Base-by-base conservation (phyloP, 2,329 filamentous ascomycete species). In the Chaetomium globosum region DNA sequence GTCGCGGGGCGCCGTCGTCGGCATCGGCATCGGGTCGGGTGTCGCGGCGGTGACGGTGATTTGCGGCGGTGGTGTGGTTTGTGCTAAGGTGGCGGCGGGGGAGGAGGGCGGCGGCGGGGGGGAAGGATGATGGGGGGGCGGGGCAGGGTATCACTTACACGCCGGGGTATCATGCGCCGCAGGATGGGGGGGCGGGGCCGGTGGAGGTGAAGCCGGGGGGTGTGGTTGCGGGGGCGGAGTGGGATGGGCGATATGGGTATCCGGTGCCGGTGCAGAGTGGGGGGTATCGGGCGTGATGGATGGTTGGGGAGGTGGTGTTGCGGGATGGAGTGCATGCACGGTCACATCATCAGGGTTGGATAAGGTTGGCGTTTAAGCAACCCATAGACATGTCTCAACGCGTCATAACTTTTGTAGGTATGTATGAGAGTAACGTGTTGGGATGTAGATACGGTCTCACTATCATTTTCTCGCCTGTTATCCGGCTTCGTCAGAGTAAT, bases 1-100 rank as follows among this genome's bases (percentile, higher is more conserved):
- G 2, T 69, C 69, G 13, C 64, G 54, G 46, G 65, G 62, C 12
- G 68, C 69, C 1, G 57, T 60, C 21, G 66, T 69, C 9, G 68
- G 67, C 0, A 67, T 71, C 9, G 69, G 62, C 13, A 64, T 68
- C 4, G 68, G 69, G 0, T 61, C 60, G 1, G 66, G 63, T 12
- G 51, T 68, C 2, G 26, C 52, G 0, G 66, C 21, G 8, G 33
- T 71, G 1, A 31, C 58, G 1, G 39, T 69, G 8, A n/a, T 53
- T 53, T 0, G 61, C 13, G 3, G 33, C 64, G 2, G 12, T 58
- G 1, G 64, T 39, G 6, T 63, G 63, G 26, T 51, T 68, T 1
- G 39, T 66, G 19, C 2, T 71, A 12, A 61, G 64, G 21, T 59
- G 59, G 54, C 51, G 52, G n/a, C 62, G 57, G 36, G 54, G 48